A percentile compares a stretch with the other conserved stretches of the same genome.
Evolutionary conservation across 2,329 filamentous ascomycete genomes (phyloP).

Genomic region (Penicillium griseofulvum): DNA sequence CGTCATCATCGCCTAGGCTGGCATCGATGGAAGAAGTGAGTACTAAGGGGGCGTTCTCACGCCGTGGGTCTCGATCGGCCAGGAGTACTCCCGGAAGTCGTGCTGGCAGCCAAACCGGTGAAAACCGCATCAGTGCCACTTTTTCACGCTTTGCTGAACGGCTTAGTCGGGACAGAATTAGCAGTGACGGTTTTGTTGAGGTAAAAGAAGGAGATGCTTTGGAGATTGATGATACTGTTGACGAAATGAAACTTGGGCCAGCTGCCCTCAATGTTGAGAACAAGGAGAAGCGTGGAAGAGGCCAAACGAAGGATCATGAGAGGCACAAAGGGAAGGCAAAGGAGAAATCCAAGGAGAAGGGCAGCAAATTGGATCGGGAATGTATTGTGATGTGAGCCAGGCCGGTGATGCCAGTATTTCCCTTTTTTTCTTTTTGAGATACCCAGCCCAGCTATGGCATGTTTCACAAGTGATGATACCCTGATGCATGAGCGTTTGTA

Average conservation of each 20-base stretch:
- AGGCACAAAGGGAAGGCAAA: conserved; percentile 30
- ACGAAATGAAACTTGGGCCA: conserved; percentile 15
- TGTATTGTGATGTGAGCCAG: conserved; percentile 41
- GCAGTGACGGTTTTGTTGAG: conserved; percentile 23
- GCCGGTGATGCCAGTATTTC: not conserved
- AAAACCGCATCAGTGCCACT: conserved; percentile 36
- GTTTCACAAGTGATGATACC: conserved; percentile 7
- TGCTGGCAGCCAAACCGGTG: conserved; percentile 35
- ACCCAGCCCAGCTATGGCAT: conserved; percentile 7
- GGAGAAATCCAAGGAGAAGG: conserved; percentile 37
- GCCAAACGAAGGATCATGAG: conserved; percentile 21
- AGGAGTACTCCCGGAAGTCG: conserved; percentile 37
- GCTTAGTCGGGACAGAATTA: conserved; percentile 32
- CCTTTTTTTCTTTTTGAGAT: conserved; percentile 1
- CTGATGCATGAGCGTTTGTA: not conserved
- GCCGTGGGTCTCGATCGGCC: conserved; percentile 29
- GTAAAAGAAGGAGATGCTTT: conserved; percentile 28
- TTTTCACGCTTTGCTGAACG: conserved; percentile 37
- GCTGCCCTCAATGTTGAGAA: conserved; percentile 17
- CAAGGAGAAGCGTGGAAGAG: conserved; percentile 25
- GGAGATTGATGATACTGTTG: conserved; percentile 20
- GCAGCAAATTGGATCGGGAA: conserved; percentile 42
- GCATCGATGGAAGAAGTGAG: conserved; percentile 26
- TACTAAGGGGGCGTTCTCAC: conserved; percentile 25
- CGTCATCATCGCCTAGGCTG: conserved; percentile 27